Evolutionary conservation across 352 stramenopile species (phyloP).

Genomic region (Blastocystis sp.): DNA sequence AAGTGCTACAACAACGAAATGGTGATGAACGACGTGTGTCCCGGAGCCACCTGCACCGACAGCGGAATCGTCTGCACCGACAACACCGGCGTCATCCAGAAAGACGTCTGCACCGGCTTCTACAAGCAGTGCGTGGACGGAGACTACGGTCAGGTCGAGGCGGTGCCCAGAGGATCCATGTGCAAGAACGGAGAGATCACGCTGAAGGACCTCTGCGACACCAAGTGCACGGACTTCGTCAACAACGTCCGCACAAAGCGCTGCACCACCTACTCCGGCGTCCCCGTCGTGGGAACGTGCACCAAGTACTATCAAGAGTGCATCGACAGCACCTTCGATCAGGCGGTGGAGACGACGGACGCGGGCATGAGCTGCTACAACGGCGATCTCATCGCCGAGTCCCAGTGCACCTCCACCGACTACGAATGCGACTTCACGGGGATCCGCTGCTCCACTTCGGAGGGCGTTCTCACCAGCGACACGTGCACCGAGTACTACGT

Average conservation of each 20-base stretch:
- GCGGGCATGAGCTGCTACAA: constrained; percentile 40
- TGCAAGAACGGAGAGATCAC: constrained; percentile 52
- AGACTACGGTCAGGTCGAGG: background rate
- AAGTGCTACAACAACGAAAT: constrained; percentile 50
- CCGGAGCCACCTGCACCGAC: background rate
- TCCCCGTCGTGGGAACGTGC: background rate
- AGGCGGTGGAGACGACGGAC: background rate
- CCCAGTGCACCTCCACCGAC: background rate
- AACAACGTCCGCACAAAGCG: background rate
- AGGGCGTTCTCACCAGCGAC: constrained; percentile 3
- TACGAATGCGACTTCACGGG: constrained; percentile 54
- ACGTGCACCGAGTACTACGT: constrained; percentile 42
- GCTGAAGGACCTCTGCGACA: background rate
- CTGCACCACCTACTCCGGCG: background rate
- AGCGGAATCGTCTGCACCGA: constrained; percentile 25
- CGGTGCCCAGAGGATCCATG: constrained; percentile 1
- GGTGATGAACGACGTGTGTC: background rate
- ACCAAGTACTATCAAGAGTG: constrained; percentile 35
- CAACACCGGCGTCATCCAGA: background rate
- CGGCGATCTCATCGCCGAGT: constrained; percentile 15
- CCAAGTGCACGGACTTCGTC: background rate
- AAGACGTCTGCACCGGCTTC: constrained; percentile 39
- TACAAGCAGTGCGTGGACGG: constrained; percentile 25
- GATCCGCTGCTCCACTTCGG: constrained; percentile 39
- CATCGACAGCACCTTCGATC: background rate